Base-by-base conservation (phyloP, 169 alveolate species). In the Cryptosporidium xiaoi region DNA sequence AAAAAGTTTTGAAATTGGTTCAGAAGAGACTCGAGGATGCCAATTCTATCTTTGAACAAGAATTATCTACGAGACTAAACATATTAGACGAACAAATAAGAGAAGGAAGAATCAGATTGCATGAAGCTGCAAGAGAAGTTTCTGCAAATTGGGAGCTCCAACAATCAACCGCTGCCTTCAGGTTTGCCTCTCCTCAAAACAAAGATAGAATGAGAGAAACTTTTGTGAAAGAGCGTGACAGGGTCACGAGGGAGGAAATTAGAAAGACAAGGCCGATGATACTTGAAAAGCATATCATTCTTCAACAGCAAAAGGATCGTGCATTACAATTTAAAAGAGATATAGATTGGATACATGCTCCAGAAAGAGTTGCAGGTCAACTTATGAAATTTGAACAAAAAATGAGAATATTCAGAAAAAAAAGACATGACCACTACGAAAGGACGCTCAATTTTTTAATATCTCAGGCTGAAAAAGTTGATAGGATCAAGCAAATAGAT, bases 101-200 rank as follows among this genome's bases (percentile, higher is more conserved):
- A 20, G 87, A 77, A 44, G 87, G 87, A 15, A 56, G 71, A 33
- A 62, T 77, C 13, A 58, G 77, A 40, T 27, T 77, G 6, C 71
- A 77, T 60, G 87, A 77, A n/a, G 77, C 87, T 34, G 87, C 87
- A 8, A 77, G 87, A n/a, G 87, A 77, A 10, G 87, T 77, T 60
- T 68, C 64, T 16, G 40, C 87, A 24, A 77, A 46, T 60, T 77
- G 87, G 87, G 87, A 77, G 48, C 29, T 60, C 27, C 87, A 77
- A 36, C 87, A 77, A 27, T 40, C 77, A n/a, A 77, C 87, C 20
- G 87, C 87, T 24, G 65, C 87, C 31, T 77, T 77, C 56, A 77
- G 87, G 20, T 77, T 60, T 46, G 87, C 87, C 48, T 77, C 87
- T 58, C 87, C 87, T 46, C 87, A 77, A 36, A 77, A 77, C 46